Evolutionary conservation across 2,329 filamentous ascomycete species (phyloP).

Genomic region (Stachybotrys elegans): DNA sequence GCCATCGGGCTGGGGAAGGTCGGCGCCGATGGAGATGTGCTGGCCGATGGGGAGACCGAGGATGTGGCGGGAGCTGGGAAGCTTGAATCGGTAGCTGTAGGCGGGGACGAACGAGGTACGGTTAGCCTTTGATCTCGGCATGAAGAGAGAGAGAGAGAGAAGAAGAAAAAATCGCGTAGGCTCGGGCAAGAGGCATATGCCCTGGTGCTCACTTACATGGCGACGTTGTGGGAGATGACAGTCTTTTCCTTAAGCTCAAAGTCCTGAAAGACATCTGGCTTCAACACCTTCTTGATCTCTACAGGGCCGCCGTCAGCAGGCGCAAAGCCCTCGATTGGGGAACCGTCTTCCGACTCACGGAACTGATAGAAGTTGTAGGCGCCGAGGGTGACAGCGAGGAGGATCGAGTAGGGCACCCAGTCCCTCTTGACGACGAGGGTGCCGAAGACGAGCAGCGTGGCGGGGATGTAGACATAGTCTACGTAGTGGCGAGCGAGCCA

Average conservation of each 20-base stretch:
- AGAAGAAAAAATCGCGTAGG: not conserved
- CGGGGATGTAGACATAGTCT: conserved; percentile 79
- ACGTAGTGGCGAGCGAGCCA: conserved; percentile 57
- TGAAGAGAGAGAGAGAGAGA: not conserved
- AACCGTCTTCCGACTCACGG: conserved; percentile 47
- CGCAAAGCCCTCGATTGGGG: not conserved
- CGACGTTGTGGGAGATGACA: conserved; percentile 94
- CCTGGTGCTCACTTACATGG: conserved; percentile 67
- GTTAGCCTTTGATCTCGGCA: too few relatives aligned
- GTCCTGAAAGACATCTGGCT: conserved; percentile 82
- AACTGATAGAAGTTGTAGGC: conserved; percentile 66
- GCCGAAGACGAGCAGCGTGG: conserved; percentile 71
- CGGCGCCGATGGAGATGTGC: conserved; percentile 93
- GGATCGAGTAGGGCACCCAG: conserved; percentile 66
- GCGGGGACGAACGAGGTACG: not conserved
- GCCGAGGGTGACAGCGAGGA: conserved; percentile 61
- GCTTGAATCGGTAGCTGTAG: conserved; percentile 80
- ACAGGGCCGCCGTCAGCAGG: conserved; percentile 8
- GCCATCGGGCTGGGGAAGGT: conserved; percentile 62
- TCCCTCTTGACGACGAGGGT: conserved; percentile 74
- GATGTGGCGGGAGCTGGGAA: conserved; percentile 72
- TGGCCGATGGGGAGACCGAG: conserved; percentile 97
- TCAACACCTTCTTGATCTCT: conserved; percentile 79
- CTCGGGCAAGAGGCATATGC: not conserved
- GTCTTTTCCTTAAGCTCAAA: conserved; percentile 95